A percentile compares a stretch with the other conserved stretches of the same genome.
phyloP scores from a whole-genome alignment of 2,329 filamentous ascomycete species.

The Leptosphaerulina australis region DNA sequence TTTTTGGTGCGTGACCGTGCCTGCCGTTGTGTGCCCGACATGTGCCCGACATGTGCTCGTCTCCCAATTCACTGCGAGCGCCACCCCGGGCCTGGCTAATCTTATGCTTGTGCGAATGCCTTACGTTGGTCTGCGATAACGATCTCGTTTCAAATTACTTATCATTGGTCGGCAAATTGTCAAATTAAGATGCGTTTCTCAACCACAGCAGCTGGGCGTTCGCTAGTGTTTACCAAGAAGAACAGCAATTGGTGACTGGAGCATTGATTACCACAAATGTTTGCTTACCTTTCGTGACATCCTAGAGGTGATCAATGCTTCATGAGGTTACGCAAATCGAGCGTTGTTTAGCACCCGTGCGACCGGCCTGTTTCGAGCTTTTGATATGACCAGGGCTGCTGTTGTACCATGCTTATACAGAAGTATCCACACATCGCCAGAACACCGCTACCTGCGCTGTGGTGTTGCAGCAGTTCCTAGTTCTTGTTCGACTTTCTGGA shows the following conservation, averaged over 20 bases:
- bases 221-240: not conserved
- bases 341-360: slow-evolving; percentile 10
- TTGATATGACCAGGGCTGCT: slow-evolving; percentile 4
- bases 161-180: slow-evolving; percentile 7
- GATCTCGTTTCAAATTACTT: not conserved
- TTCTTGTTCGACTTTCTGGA: slow-evolving; percentile 4
- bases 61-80: slow-evolving; percentile 6
- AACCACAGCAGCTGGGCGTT: slow-evolving; percentile 9
- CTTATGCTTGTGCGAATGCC: slow-evolving; percentile 12
- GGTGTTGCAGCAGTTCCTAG: not conserved
- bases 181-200: slow-evolving; percentile 10
- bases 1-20: slow-evolving; percentile 10
- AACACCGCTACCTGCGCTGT: not conserved
- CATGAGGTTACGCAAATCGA: slow-evolving; percentile 3
- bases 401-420: slow-evolving; percentile 12
- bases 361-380: slow-evolving; percentile 10
- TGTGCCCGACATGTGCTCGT: slow-evolving; percentile 1
- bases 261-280: not conserved
- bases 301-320: not conserved
- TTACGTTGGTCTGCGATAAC: slow-evolving; percentile 20
- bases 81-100: slow-evolving; percentile 15
- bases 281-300: slow-evolving; percentile 5
- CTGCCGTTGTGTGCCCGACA: slow-evolving; percentile 13
- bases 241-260: slow-evolving; percentile 8
- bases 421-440: slow-evolving; percentile 10